phyloP scores from a whole-genome alignment of 2,329 filamentous ascomycete species.

The Cladophialophora yegresii region DNA sequence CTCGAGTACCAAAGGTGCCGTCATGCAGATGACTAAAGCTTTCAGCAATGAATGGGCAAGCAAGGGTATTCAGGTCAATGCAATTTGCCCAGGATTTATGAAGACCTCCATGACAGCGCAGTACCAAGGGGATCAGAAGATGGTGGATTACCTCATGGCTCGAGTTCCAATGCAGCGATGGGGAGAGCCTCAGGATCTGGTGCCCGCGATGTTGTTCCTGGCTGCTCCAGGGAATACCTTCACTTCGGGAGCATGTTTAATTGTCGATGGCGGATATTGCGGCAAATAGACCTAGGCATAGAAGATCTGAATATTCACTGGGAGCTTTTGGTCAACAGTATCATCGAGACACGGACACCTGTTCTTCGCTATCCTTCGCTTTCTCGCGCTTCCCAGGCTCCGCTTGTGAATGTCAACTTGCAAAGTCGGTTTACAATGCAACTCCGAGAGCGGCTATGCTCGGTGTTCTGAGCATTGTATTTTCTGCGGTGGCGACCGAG shows the following conservation, averaged over 20 bases:
- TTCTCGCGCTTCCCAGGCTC: neutral
- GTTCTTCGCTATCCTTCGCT: neutral
- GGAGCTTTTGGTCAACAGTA: neutral
- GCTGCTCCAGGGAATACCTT: constrained; percentile 26
- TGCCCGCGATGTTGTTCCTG: constrained; percentile 24
- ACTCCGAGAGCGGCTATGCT: neutral
- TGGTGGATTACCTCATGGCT: constrained; percentile 19
- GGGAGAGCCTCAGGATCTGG: constrained; percentile 30
- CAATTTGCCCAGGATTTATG: constrained; percentile 38
- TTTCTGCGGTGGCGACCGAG: neutral
- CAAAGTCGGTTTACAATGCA: neutral
- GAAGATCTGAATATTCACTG: neutral
- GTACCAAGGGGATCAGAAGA: constrained; percentile 19
- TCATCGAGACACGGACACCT: neutral
- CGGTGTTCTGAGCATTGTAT: neutral
- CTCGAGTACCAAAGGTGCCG: constrained; percentile 47
- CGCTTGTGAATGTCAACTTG: neutral
- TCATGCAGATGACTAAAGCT: constrained; percentile 47
- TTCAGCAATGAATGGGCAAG: constrained; percentile 45
- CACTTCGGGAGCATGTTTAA: constrained; percentile 25
- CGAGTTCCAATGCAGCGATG: constrained; percentile 28
- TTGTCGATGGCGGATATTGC: constrained; percentile 27
- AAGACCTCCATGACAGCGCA: constrained; percentile 30
- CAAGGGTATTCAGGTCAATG: constrained; percentile 40
- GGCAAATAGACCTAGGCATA: constrained; percentile 24